Conservation (phyloP, 1,284 basidiomycete genomes). For the Cryptococcus floricola region DNA sequence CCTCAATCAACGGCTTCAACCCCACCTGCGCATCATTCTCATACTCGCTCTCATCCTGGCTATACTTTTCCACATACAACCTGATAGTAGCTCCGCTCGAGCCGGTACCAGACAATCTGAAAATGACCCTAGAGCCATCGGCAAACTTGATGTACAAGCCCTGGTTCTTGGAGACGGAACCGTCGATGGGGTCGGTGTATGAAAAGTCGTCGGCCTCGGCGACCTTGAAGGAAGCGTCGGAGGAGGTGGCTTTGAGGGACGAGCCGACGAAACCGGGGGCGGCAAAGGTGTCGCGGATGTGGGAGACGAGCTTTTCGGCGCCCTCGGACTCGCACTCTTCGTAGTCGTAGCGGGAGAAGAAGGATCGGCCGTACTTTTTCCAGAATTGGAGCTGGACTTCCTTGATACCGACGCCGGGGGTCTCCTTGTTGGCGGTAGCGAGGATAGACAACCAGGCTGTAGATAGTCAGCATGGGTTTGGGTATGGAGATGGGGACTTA, state of each 20-base stretch:
- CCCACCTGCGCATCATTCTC: slow-evolving; percentile 76
- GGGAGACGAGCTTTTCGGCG: slow-evolving; percentile 77
- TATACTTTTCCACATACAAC: slow-evolving; percentile 90
- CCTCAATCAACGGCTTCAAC: slow-evolving; percentile 90
- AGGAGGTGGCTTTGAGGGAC: slow-evolving; percentile 62
- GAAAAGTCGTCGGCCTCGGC: slow-evolving; percentile 79
- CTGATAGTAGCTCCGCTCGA: slow-evolving; percentile 91
- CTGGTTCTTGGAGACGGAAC: slow-evolving; percentile 89
- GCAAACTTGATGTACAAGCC: slow-evolving; percentile 87
- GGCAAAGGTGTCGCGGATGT: slow-evolving; percentile 69
- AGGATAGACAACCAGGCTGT: slow-evolving; percentile 96
- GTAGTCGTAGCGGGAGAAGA: slow-evolving; percentile 99
- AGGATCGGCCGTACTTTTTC: slow-evolving; percentile 87
- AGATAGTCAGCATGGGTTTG: neutral
- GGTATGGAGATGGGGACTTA: slow-evolving; percentile 41
- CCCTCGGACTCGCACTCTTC: slow-evolving; percentile 92
- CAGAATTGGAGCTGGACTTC: slow-evolving; percentile 86
- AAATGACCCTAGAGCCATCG: slow-evolving; percentile 91
- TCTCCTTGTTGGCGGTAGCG: slow-evolving; percentile 83
- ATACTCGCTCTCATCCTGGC: slow-evolving; percentile 73
- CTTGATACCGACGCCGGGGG: slow-evolving; percentile 75
- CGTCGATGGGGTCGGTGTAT: slow-evolving; percentile 97
- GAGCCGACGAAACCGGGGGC: slow-evolving; percentile 64
- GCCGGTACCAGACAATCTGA: slow-evolving; percentile 92
- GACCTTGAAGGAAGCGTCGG: slow-evolving; percentile 72